Base-by-base conservation (phyloP, 805 yeast genomes). In the Candida germanica region DNA sequence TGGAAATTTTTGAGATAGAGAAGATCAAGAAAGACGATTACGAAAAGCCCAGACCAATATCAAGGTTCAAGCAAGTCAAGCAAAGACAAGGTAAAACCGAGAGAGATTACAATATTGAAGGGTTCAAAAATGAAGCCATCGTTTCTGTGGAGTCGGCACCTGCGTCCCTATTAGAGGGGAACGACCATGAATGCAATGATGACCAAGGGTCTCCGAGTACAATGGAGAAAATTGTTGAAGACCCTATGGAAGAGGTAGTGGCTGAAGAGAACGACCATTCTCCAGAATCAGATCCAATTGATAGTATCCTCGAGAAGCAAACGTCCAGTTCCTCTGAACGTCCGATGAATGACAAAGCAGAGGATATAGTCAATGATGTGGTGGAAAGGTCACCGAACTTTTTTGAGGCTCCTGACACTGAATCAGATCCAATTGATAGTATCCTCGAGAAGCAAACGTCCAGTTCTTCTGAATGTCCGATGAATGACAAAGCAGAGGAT, bases 1-100 rank as follows among this genome's bases (percentile, higher is more conserved):
- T 79, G 21, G 75, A 79, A 29, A 71, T 83, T 8, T 80, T 79
- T 42, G 79, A 77, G 38, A 67, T 82, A 31, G 83, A 76, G 32
- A 74, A 77, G 44, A 63, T 78, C 3, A 76, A 80, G 50, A 69
- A 67, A 20, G 67, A 67, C 24, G 48, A 76, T 42, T 69, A 55
- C 43, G 47, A 58, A 11, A 53, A 51, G 11, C 36, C 44, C 7
- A 32, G 26, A 21, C 23, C 31, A 13, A 28, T 45, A 3, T 46
- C 53, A 1, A 46, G 38, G 33, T 53, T 51, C 43, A 51, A 53
- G 26, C 51, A 44, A 29, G 25, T 21, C 4, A 30, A 26, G 21
- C 31, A 36, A 4, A 25, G 35, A 33, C 27, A 22, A 9, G 31
- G 28, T 12, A 35, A 35, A 20, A 4, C 15, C 8, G 27, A 16